Base-by-base conservation (phyloP, 1,284 basidiomycete species). In the Boletellus dicymbophilus region DNA sequence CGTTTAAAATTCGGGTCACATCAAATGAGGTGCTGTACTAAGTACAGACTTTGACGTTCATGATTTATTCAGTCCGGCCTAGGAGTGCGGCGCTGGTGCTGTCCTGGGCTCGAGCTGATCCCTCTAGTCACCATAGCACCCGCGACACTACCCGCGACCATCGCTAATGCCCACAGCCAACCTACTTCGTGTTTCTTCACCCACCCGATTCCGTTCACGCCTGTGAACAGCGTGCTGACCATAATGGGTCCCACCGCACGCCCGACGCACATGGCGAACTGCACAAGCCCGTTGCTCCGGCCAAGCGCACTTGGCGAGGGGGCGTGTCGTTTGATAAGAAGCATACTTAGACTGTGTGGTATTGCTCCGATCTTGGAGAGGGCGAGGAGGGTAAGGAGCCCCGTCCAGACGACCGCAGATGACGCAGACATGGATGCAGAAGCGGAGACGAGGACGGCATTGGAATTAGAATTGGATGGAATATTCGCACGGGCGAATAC, bases 261-360 rank as follows among this genome's bases (percentile, higher is more conserved):
- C 31, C 62, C 60, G 6, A 52, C 11, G 13, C 57, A 62, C 61
- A 62, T 58, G 11, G 57, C 21, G 21, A 64, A 48, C 20, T 64
- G 54, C 21, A 64, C 59, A 2, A 60, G 47, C 25, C 61, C 57
- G 4, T 63, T 60, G 22, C 59, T 60, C 25, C 42, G 46, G 5
- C 59, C 59, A 2, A 65, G 43, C 4, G 45, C 41, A 20, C 43
- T 18, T 0, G 48, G 20, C 2, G 58, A 52, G 3, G 62, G 60
- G 0, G 55, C 46, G 8, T 61, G 47, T 2, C 40, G 58, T 31
- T 61, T 61, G 13, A 50, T 46, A 20, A 62, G 59, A 2, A 65
- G 48, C 48, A 61, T 44, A 25, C 52, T 63, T 5, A 61, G 28
- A 12, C 28, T 60, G 6, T 58, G 43, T 8, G 58, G 55, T 10